Percentiles rank a stretch among this genome's conserved stretches.
These are phyloP conservation scores for Aspergillus sp. DNA, from an alignment of 2,329 filamentous ascomycete species.

Conservation along the genomic window DNA sequence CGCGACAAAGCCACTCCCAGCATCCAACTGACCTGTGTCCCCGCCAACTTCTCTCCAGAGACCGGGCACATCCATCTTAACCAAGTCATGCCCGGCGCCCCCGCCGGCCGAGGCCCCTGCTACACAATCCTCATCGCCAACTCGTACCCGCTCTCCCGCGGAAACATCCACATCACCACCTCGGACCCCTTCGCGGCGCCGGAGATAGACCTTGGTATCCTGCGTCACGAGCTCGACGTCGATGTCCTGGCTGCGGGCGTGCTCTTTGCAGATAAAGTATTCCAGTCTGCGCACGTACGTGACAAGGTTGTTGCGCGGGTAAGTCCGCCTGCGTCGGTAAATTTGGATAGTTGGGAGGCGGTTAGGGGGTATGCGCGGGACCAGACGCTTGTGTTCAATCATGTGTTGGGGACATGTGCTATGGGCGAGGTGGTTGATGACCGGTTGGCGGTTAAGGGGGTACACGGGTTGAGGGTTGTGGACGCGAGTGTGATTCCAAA, in stretches of 20 bases:
- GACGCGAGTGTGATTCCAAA: slow-evolving; percentile 34
- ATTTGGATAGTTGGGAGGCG: slow-evolving; percentile 8
- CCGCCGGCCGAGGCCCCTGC: slow-evolving; percentile 4
- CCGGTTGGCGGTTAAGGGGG: slow-evolving; percentile 30
- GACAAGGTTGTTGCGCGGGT: slow-evolving; percentile 12
- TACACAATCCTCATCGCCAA: slow-evolving; percentile 20
- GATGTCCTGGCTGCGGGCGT: slow-evolving; percentile 21
- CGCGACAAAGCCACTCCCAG: background rate
- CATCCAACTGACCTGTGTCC: slow-evolving; percentile 6
- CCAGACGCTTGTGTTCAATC: slow-evolving; percentile 16
- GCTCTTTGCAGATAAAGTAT: slow-evolving; percentile 12
- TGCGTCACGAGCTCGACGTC: slow-evolving; percentile 19
- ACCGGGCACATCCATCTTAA: background rate
- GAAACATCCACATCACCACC: slow-evolving; percentile 21
- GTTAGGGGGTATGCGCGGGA: slow-evolving; percentile 12
- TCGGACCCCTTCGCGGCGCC: slow-evolving; percentile 16
- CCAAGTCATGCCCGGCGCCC: background rate
- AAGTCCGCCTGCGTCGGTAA: slow-evolving; percentile 9
- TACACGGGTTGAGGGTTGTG: slow-evolving; percentile 27
- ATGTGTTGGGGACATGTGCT: slow-evolving; percentile 30
- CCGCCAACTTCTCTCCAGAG: background rate
- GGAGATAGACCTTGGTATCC: slow-evolving; percentile 20
- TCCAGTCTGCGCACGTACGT: background rate
- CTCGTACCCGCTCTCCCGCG: slow-evolving; percentile 23
- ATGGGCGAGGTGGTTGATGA: slow-evolving; percentile 35